These are phyloP conservation scores for Streptanthus diversifolius DNA, from an alignment of 345 rosid genomes.

Conservation along the genomic window DNA sequence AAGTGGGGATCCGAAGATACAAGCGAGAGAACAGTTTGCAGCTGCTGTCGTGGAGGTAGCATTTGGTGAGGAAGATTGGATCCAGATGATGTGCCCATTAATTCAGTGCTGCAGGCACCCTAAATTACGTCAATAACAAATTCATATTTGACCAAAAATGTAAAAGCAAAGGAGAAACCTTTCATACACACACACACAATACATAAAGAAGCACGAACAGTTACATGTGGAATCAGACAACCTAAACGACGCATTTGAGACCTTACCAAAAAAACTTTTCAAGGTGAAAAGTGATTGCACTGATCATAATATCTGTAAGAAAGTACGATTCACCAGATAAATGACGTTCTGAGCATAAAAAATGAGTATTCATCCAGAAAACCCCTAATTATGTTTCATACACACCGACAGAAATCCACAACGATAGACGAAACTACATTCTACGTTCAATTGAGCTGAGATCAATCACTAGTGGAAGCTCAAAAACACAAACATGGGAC, in stretches of 20 bases:
- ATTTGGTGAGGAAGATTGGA: constrained; percentile 76
- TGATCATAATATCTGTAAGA: not conserved
- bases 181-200: not conserved
- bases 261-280: not conserved
- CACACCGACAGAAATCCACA: not conserved
- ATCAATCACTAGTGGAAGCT: constrained; percentile 2
- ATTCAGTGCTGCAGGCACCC: constrained; percentile 25
- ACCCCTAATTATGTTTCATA: not conserved
- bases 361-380: not conserved
- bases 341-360: not conserved
- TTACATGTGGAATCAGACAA: not conserved
- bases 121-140: not conserved
- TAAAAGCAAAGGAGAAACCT: not conserved
- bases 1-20: constrained; percentile 64
- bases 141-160: not conserved
- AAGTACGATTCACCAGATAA: not conserved
- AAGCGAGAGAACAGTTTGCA: constrained; percentile 46
- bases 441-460: not conserved
- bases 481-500: not conserved
- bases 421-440: not conserved
- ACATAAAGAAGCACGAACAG: not conserved
- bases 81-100: constrained; percentile 92
- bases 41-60: constrained; percentile 92
- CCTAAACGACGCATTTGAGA: not conserved
- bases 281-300: not conserved